Evolutionary conservation across 148 eudicot species (phyloP), one percentile per base, ranked within the genome.

Genomic region (Silene conica): DNA sequence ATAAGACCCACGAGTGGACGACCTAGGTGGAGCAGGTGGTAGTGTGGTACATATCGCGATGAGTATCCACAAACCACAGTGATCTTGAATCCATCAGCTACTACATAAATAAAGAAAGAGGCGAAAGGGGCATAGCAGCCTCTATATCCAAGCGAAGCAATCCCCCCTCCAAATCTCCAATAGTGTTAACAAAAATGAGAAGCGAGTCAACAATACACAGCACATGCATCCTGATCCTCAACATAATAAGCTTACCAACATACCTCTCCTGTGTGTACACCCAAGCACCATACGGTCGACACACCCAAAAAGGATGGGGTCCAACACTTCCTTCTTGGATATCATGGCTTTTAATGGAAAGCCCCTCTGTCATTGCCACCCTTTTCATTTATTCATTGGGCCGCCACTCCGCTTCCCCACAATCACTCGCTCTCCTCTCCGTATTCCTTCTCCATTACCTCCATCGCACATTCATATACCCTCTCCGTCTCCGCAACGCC

Each of bases 211-310:
- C 62, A 0, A 13, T 90, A 9, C 88, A 81, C 86, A 31, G 54
- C 38, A 68, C 55, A 78, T 66, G 78, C 70, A 79, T 88, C 15
- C 41, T 88, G 6, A 20, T 85, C 12, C 87, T 88, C 76, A 79
- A 69, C 79, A 28, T 87, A 19, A 75, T 85, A 75, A 66, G 76
- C 2, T 83, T 83, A 0, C 86, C 84, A 9, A 89, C 91, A 6
- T 64, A 77, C 80, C 4, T 88, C 74, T 54, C 87, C 22, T 84
- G 83, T 65, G 81, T 61, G 8, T 89, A 79, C 86, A 80, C 87
- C 82, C 86, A 89, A 21, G 98, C 98, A 23, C 97, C 98, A 0
- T 94, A 94, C 77, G 98, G 98, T 72, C 88, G 87, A 69, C 93
- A 94, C 80, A 41, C 5, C 72, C 93, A 93, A 1, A 56, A 83